Conservation (phyloP, 768 basidiomycete species). For the Tulasnella sp. region DNA sequence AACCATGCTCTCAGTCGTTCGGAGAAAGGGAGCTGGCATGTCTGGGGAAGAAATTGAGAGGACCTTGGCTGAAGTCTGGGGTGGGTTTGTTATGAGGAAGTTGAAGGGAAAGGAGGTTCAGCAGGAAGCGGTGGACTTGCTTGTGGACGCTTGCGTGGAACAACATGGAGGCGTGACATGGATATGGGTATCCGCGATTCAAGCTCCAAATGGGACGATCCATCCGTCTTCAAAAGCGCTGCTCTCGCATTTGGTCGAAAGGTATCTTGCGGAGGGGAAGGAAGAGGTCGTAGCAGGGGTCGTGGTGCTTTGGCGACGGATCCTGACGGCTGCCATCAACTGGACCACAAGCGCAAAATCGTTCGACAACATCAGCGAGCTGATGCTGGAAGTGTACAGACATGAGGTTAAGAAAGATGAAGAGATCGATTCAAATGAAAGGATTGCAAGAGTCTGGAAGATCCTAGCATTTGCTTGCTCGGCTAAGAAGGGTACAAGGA, state of each 20-base stretch:
- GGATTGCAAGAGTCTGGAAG: slow-evolving; percentile 44
- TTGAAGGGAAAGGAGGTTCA: slow-evolving; percentile 48
- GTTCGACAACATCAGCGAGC: slow-evolving; percentile 60
- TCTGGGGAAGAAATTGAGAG: slow-evolving; percentile 69
- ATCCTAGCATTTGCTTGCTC: slow-evolving; percentile 60
- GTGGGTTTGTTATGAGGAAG: slow-evolving; percentile 44
- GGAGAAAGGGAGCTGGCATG: slow-evolving; percentile 61
- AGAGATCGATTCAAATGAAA: slow-evolving; percentile 1
- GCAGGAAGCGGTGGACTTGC: slow-evolving; percentile 57
- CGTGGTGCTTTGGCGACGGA: slow-evolving; percentile 65
- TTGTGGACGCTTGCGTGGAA: slow-evolving; percentile 45
- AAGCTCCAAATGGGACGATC: slow-evolving; percentile 51
- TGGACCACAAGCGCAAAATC: slow-evolving; percentile 74
- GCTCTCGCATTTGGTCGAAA: slow-evolving; percentile 56
- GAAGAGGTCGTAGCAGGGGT: slow-evolving; percentile 47
- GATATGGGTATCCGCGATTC: slow-evolving; percentile 77
- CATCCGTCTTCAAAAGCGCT: not conserved
- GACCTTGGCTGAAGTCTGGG: slow-evolving; percentile 88
- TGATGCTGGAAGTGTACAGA: slow-evolving; percentile 48
- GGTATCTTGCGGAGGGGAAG: slow-evolving; percentile 50
- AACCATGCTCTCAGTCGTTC: slow-evolving; percentile 19
- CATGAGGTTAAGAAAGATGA: not conserved
- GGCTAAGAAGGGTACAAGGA: slow-evolving; percentile 71
- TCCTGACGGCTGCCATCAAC: slow-evolving; percentile 79
- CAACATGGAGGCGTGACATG: slow-evolving; percentile 71